Percentiles rank a stretch among this genome's conserved stretches.
Evolutionary conservation across 768 basidiomycete genomes (phyloP).

Genomic region (Tylopilus vinaceipallidus): DNA sequence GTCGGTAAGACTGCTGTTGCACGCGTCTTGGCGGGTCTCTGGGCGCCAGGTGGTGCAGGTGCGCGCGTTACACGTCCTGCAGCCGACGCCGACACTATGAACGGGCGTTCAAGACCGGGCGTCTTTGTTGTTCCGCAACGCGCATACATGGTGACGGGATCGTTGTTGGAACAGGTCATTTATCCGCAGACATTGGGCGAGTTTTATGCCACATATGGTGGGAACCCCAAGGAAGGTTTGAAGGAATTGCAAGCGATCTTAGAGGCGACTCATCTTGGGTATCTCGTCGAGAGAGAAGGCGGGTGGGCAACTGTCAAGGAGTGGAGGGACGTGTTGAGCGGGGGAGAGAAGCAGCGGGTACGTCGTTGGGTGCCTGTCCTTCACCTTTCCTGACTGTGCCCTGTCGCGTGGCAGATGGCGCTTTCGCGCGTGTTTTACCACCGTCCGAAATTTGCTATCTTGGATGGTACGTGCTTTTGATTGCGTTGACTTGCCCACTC

Average conservation of each 20-base stretch:
- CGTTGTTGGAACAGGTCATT: conserved; percentile 88
- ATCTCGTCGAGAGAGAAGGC: conserved; percentile 84
- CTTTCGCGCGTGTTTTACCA: conserved; percentile 94
- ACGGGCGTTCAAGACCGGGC: conserved; percentile 39
- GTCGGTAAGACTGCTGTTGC: conserved; percentile 91
- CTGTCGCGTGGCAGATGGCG: conserved; percentile 56
- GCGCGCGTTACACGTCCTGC: conserved; percentile 34
- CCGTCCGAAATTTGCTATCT: conserved; percentile 73
- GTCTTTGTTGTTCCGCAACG: conserved; percentile 91
- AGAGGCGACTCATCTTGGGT: conserved; percentile 78
- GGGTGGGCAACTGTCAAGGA: conserved; percentile 90
- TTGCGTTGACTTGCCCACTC: background rate
- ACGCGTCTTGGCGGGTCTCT: conserved; percentile 84
- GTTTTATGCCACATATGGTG: conserved; percentile 61
- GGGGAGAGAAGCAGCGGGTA: conserved; percentile 94
- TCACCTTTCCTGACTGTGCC: background rate
- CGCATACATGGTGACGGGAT: conserved; percentile 88
- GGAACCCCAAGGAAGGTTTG: conserved; percentile 49
- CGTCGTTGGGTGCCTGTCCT: background rate
- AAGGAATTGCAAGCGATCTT: conserved; percentile 75
- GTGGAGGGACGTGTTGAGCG: conserved; percentile 94
- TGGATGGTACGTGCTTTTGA: conserved; percentile 63
- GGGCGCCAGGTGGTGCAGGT: conserved; percentile 58
- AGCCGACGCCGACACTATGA: conserved; percentile 23
- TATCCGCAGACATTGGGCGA: conserved; percentile 73